Base-by-base conservation (phyloP, 305 asterid species). In the Vinca major region DNA sequence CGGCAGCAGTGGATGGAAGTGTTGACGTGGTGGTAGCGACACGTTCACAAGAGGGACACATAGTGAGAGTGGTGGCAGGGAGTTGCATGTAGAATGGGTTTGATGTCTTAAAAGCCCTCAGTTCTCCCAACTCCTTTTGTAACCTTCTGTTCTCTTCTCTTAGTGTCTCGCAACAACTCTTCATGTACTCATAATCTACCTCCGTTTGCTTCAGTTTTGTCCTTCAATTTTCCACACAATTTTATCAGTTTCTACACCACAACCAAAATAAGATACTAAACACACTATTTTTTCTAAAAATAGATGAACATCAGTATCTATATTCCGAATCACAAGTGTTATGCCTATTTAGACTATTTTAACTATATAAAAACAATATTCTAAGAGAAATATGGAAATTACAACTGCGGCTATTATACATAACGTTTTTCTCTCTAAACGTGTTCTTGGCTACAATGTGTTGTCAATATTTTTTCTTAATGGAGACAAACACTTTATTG, bases 201-300 rank as follows among this genome's bases (percentile, higher is more conserved):
- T 92, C 98, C 43, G 96, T 92, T 20, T 92, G 97, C 82, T 89
- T 92, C 85, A 92, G 58, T 54, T 92, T 92, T 1, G 98, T 92
- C 81, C 98, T 92, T 77, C 69, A 67, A 47, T 39, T 39, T 40
- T 43, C 4, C 7, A 19, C 33, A 26, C 33, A 26, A 26, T 1
- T 26, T 55, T 20, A 66, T 13, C 16, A 66, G 36, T 49, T 8
- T 37, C 8, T 4, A 20, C n/a, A n/a, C n/a, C n/a, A n/a, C n/a
- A 3, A 1, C 41, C 20, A n/a, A 16, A 51, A n/a, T 8, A 39
- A 12, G 20, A 0, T 3, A 40, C n/a, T n/a, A 26, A 26, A 26
- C 0, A 26, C 33, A 26, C 1, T 26, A 26, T 26, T 26, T 26
- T 26, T 26, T 26, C 33, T 26, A 26, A 26, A 26, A 26, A 26